Conservation (phyloP, 2,329 filamentous ascomycete genomes). For the Colletotrichum melonis region DNA sequence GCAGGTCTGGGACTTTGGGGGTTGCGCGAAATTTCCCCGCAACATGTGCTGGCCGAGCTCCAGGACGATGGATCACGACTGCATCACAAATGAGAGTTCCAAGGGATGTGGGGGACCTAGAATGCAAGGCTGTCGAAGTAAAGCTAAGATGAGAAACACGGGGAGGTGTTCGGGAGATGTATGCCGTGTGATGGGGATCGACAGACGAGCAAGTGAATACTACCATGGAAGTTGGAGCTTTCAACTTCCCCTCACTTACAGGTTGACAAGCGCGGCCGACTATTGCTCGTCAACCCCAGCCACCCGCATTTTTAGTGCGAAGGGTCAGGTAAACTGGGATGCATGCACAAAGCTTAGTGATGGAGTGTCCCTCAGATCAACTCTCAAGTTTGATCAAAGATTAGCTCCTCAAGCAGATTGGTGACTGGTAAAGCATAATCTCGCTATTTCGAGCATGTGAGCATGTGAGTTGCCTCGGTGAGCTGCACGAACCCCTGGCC, state of each 20-base stretch:
- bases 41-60: background rate
- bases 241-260: slow-evolving; percentile 25
- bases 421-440: background rate
- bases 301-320: background rate
- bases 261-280: background rate
- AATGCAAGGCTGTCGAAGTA: background rate
- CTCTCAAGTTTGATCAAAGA: background rate
- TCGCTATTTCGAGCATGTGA: slow-evolving; percentile 21
- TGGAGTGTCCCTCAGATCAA: background rate
- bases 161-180: background rate
- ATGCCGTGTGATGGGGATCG: slow-evolving; percentile 10
- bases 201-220: background rate
- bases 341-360: background rate
- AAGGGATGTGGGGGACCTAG: slow-evolving; percentile 12
- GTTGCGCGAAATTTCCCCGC: background rate
- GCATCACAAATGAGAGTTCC: slow-evolving; percentile 1
- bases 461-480: slow-evolving; percentile 27
- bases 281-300: background rate
- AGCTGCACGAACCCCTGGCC: slow-evolving; percentile 1
- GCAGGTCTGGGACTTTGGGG: background rate
- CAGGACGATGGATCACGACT: background rate
- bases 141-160: background rate
- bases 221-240: slow-evolving; percentile 6
- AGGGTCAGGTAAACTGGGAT: slow-evolving; percentile 4
- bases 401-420: background rate